Evolutionary conservation across 768 basidiomycete genomes (phyloP), one percentile per base, ranked within the genome.

Genomic region (Auriscalpium vulgare): DNA sequence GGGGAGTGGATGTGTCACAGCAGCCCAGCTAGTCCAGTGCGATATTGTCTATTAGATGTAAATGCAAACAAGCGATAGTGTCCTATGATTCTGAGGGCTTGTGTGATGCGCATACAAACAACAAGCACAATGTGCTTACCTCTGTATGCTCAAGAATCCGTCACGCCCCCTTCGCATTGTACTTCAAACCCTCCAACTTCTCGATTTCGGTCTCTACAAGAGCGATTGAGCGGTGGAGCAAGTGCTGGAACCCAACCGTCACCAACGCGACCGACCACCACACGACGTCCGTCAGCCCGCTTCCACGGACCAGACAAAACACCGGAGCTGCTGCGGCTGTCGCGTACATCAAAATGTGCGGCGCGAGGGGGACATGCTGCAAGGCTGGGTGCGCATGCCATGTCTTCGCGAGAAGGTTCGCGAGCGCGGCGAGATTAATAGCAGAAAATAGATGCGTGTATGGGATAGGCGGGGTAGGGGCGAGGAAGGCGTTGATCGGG

Each of bases 141-240:
- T 29, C 2, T 29, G 29, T 29, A 29, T 29, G 7, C 29, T 29
- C 29, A 4, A 5, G 8, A 43, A 43, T 6, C 14, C 40, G 17
- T 73, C 64, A 82, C 51, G 83, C 82, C 6, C 84, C 81, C 23
- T 74, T 78, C 10, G 82, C 77, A 8, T 62, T 61, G 59, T 87
- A 87, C 62, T 72, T 78, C 68, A 85, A 67, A 13, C 66, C 68
- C 64, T 85, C 80, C 34, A 87, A 67, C 44, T 75, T 72, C 1
- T 71, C 69, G 17, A 87, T 73, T 36, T 73, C 75, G 59, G 76
- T 68, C 61, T 77, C 73, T 10, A 76, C 77, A 47, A 69, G 68
- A 47, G 68, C 65, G 44, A 82, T 75, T 50, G 78, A 73, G 44
- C 70, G 70, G 55, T 76, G 50, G 37, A 61, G 40, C 37, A 48